These are phyloP conservation scores for Aspergillus phoenicis DNA, from an alignment of 2,329 filamentous ascomycete species.

Conservation along the genomic window DNA sequence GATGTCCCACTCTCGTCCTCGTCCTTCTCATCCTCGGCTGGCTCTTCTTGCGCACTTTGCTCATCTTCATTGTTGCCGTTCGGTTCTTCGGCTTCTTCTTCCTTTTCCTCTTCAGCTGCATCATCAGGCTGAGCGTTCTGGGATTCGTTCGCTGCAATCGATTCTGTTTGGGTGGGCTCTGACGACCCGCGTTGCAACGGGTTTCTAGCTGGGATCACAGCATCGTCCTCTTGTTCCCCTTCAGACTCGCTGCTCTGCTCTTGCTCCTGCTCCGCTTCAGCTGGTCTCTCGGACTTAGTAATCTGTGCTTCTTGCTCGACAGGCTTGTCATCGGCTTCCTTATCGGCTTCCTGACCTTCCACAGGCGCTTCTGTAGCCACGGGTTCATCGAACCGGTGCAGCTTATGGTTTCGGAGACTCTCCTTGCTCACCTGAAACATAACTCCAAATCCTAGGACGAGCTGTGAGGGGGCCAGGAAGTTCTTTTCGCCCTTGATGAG, in stretches of 20 bases:
- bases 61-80: neutral
- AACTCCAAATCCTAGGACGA: constrained; percentile 83
- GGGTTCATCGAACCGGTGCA: constrained; percentile 62
- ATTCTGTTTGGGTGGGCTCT: constrained; percentile 22
- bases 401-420: constrained; percentile 77
- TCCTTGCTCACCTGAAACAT: constrained; percentile 88
- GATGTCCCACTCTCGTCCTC: constrained; percentile 19
- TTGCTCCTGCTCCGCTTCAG: constrained; percentile 26
- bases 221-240: constrained; percentile 24
- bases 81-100: constrained; percentile 35
- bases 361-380: constrained; percentile 25
- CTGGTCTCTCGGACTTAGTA: constrained; percentile 22
- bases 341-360: constrained; percentile 23
- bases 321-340: constrained; percentile 32
- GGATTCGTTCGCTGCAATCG: constrained; percentile 29
- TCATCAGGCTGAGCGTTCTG: constrained; percentile 46
- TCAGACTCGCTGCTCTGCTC: constrained; percentile 28
- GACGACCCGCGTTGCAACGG: constrained; percentile 22
- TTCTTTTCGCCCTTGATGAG: constrained; percentile 86
- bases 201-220: constrained; percentile 18
- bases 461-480: constrained; percentile 80
- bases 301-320: constrained; percentile 35
- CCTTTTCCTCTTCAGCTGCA: constrained; percentile 28
- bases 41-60: neutral
- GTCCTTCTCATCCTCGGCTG: constrained; percentile 4